Evolutionary conservation across 169 alveolate genomes (phyloP).

Genomic region (Eimeria zaria): DNA sequence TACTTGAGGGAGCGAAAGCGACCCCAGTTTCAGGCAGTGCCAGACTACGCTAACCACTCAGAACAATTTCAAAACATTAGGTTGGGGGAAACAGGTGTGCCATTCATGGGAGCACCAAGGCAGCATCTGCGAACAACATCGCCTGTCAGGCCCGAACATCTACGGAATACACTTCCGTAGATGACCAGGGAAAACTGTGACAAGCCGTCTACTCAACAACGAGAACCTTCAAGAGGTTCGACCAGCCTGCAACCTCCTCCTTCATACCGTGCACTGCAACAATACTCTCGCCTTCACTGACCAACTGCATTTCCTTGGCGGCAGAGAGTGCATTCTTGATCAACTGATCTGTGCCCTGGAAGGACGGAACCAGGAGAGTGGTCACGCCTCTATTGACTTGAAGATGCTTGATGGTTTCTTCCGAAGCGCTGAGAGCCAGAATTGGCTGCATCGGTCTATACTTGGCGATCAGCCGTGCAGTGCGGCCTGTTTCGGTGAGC

Average conservation of each 20-base stretch:
- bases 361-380: conserved; percentile 91
- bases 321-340: conserved; percentile 87
- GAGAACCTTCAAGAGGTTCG: conserved; percentile 96
- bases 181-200: background rate
- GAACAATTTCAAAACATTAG: background rate
- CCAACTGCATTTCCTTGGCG: conserved; percentile 96
- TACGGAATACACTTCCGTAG: background rate
- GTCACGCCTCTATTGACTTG: conserved; percentile 97
- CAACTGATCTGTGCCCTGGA: conserved; percentile 89
- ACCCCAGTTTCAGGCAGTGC: background rate
- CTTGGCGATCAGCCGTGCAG: conserved; percentile 98
- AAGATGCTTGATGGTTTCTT: conserved; percentile 95
- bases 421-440: conserved; percentile 95
- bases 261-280: conserved; percentile 98
- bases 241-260: conserved; percentile 97
- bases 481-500: conserved; percentile 98
- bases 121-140: background rate
- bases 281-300: conserved; percentile 95
- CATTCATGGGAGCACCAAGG: background rate
- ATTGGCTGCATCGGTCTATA: conserved; percentile 98
- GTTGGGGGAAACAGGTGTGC: background rate
- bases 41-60: background rate
- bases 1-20: background rate
- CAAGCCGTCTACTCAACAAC: conserved; percentile 84
- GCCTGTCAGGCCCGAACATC: background rate